Conservation (phyloP, 1,284 basidiomycete genomes). For the Athelia sp. region DNA sequence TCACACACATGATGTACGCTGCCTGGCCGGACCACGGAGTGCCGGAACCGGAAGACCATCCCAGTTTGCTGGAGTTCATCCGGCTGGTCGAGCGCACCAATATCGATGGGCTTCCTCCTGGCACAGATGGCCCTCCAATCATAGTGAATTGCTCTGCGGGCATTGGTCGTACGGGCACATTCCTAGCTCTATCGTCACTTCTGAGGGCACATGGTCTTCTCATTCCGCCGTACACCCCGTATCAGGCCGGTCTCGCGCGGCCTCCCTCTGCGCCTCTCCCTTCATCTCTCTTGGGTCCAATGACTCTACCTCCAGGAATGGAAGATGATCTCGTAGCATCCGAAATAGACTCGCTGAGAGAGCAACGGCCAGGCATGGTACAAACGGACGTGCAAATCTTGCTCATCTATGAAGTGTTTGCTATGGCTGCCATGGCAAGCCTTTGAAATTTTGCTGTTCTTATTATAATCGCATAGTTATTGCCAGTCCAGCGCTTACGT, state of each 20-base stretch:
- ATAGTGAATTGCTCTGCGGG: slow-evolving; percentile 88
- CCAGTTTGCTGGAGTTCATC: slow-evolving; percentile 55
- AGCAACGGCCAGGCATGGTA: slow-evolving; percentile 81
- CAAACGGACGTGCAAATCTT: slow-evolving; percentile 63
- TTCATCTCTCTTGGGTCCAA: slow-evolving; percentile 49
- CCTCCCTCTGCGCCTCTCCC: slow-evolving; percentile 27
- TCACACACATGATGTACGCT: slow-evolving; percentile 69
- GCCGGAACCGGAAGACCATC: slow-evolving; percentile 51
- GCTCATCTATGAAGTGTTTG: slow-evolving; percentile 63
- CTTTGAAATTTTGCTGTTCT: too few species aligned
- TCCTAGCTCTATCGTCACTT: slow-evolving; percentile 74
- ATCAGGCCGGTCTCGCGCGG: slow-evolving; percentile 16
- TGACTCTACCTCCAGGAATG: slow-evolving; percentile 35
- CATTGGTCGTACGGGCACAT: slow-evolving; percentile 86
- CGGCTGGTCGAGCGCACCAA: slow-evolving; percentile 59
- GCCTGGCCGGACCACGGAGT: slow-evolving; percentile 85
- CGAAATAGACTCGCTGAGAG: slow-evolving; percentile 74
- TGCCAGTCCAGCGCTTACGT: too few species aligned
- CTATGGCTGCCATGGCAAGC: slow-evolving; percentile 20
- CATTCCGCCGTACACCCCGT: slow-evolving; percentile 16
- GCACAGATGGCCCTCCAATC: slow-evolving; percentile 57
- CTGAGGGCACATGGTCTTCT: slow-evolving; percentile 56
- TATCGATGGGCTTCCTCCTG: slow-evolving; percentile 31
- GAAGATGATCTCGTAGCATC: slow-evolving; percentile 60
- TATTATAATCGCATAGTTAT: too few species aligned